Percentiles rank a stretch among this genome's conserved stretches.
Conservation (phyloP, 257 asterid genomes). For the Nicotiana knightiana region DNA sequence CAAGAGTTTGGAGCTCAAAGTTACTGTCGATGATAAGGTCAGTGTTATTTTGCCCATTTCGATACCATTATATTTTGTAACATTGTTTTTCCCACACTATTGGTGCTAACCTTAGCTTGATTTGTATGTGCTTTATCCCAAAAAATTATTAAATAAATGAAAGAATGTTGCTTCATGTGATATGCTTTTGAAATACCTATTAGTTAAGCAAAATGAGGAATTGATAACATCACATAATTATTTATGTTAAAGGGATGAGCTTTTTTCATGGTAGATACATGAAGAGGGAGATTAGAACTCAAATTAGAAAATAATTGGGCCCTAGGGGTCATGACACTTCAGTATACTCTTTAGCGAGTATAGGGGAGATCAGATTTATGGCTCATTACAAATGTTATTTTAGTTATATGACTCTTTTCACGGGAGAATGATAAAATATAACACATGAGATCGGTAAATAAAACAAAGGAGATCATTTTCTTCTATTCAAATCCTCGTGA, state of each 20-base stretch:
- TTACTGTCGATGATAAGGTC: constrained; percentile 85
- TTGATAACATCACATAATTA: neutral
- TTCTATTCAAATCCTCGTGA: neutral
- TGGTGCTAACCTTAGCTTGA: neutral
- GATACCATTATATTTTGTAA: neutral
- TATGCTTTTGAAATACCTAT: neutral
- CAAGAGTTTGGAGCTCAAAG: constrained; percentile 63
- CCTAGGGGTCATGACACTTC: neutral
- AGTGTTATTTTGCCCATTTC: constrained; percentile 4
- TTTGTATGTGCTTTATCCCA: neutral
- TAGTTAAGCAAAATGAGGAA: neutral
- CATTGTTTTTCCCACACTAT: neutral
- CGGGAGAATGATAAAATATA: neutral
- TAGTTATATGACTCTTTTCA: neutral
- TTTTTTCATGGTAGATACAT: neutral
- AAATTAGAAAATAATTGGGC: neutral
- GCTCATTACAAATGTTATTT: neutral
- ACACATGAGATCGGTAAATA: neutral
- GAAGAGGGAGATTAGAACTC: neutral
- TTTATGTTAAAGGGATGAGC: neutral
- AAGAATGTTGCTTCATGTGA: neutral
- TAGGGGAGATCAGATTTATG: neutral
- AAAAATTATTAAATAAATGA: neutral
- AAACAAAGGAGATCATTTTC: neutral
- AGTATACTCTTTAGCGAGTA: neutral